Evolutionary conservation across 1,139 yeast species (phyloP), one percentile per base, ranked within the genome.

Genomic region (Geotrichum fermentans): DNA sequence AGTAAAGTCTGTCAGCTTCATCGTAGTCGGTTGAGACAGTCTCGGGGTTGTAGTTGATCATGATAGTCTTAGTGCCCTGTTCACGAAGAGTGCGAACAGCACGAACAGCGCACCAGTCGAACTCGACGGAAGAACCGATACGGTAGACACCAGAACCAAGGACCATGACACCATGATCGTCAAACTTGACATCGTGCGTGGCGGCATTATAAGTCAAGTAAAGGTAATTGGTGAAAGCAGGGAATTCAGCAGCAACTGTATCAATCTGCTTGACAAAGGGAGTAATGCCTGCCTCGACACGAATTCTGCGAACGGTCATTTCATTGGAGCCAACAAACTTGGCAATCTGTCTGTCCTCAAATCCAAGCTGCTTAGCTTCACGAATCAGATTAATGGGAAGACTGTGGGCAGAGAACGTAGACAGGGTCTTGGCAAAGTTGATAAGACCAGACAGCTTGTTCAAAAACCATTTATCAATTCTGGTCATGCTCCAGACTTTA

Each of bases 31-130:
- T 92, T 10, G 97, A 89, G 36, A 92, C 98, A 26, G 98, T 92
- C 72, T 92, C 98, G 52, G 98, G 98, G 73, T 92, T 92, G 72
- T 92, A 92, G 73, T 92, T 92, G 65, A 92, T 79, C 98, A 92
- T 92, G 57, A 92, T 82, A 42, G 98, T 92, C 71, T 84, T 87
- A 67, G 80, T 82, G 56, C 95, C 95, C 52, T 83, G 76, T 52
- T 80, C 83, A 70, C 98, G 82, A 62, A 92, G 79, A 41, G 97
- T 89, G 67, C 97, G 83, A 50, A 95, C 97, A 52, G 98, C 85
- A 54, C 95, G 80, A 55, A 92, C 98, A 45, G 97, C 98, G 77
- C 98, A 92, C 98, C 98, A 92, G 71, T 92, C 98, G 62, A 92
- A 92, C 72, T 92, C 98, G 53, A 92, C 98, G 22, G 97, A 90